Base-by-base conservation (phyloP, 257 asterid genomes). In the Agastache rugosa region DNA sequence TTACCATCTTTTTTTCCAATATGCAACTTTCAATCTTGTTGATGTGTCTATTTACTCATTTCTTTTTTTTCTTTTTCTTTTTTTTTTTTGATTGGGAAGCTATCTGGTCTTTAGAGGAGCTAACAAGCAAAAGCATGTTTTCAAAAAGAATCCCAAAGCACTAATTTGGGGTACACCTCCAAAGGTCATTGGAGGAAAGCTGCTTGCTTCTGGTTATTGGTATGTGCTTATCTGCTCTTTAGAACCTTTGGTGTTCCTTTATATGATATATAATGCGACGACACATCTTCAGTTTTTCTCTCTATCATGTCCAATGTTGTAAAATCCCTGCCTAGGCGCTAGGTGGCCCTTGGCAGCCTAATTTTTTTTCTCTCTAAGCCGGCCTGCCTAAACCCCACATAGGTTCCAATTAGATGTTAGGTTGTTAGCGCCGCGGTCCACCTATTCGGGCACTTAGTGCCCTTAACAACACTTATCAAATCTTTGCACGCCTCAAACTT, bases 131-230 rank as follows among this genome's bases (percentile, higher is more conserved):
- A 95, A 95, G 72, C 97, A 95, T 73, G 75, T 62, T 47, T 95
- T 95, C 82, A 95, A 92, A 77, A 95, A 92, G 90, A 80, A 92
- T 59, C 92, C 97, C 47, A 92, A 90, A 85, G 94, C 88, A 71
- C 85, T 80, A 12, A 95, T 95, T 71, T 95, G 98, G 99, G 98
- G 97, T 35, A 82, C 77, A 61, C 97, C 98, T 51, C 97, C 98
- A 17, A 92, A 90, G 79, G 93, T 92, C 77, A 75, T 95, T 62
- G 97, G 99, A 16, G 99, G 98, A 62, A 95, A 95, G 85, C 78
- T 95, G 83, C 98, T 95, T 35, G 99, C 96, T 85, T 95, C 99
- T 55, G 98, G 99, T 71, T 95, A 89, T 53, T 95, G 99, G 98
- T 95, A 88, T 63, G 88, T 77, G 65, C 62, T 31, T 47, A 14